These are phyloP conservation scores for Elsinoe fawcettii DNA, from an alignment of 2,329 filamentous ascomycete species.

Conservation along the genomic window DNA sequence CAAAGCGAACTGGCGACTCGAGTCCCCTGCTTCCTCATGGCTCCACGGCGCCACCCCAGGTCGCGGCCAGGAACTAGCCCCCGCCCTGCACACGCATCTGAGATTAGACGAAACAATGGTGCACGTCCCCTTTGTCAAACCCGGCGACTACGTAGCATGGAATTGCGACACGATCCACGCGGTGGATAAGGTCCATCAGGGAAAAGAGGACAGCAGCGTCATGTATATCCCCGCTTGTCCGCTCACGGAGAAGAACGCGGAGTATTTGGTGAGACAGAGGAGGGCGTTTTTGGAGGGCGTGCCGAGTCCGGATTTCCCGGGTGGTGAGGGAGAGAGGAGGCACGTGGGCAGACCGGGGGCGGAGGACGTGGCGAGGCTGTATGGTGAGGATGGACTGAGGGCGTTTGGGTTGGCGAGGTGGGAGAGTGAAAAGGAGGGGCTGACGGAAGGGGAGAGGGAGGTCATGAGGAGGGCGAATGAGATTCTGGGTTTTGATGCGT, in stretches of 20 bases:
- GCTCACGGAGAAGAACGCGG: constrained; percentile 64
- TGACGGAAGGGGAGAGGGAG: constrained; percentile 45
- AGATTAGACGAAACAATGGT: constrained; percentile 62
- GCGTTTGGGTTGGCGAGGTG: constrained; percentile 48
- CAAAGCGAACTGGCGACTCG: constrained; percentile 54
- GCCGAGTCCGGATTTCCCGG: constrained; percentile 42
- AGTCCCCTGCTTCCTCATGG: constrained; percentile 45
- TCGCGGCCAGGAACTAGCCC: constrained; percentile 60
- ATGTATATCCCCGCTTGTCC: constrained; percentile 86
- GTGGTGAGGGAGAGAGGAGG: constrained; percentile 55
- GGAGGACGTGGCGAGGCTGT: constrained; percentile 31
- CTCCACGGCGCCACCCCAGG: constrained; percentile 65
- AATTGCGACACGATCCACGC: constrained; percentile 70
- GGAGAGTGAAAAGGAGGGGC: constrained; percentile 40
- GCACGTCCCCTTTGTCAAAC: constrained; percentile 58
- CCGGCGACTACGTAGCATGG: constrained; percentile 70
- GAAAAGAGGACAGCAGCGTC: constrained; percentile 68
- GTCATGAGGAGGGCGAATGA: constrained; percentile 48
- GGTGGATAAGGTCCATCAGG: constrained; percentile 70
- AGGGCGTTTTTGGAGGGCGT: constrained; percentile 59
- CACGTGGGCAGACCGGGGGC: constrained; percentile 37
- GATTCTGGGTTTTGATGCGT: constrained; percentile 42
- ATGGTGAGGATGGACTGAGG: constrained; percentile 35
- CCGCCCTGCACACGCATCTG: constrained; percentile 61
- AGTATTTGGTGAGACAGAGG: constrained; percentile 63